Conservation (phyloP, 202 grass and related monocot species). For the Zoysia matrella region DNA sequence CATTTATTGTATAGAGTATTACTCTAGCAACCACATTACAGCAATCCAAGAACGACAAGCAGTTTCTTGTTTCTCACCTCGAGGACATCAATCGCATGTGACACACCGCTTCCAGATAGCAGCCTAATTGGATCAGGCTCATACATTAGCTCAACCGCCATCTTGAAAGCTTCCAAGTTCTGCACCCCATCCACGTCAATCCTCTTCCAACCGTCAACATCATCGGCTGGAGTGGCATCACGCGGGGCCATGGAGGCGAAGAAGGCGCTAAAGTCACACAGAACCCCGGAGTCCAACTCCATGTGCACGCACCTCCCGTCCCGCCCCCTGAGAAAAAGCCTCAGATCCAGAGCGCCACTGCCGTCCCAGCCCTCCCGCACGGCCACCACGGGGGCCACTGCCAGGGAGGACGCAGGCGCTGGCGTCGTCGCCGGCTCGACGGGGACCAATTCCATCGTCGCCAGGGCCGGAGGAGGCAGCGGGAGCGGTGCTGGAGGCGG, state of each 20-base stretch:
- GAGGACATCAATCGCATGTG: constrained; percentile 62
- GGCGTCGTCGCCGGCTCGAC: background rate
- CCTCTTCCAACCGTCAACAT: constrained; percentile 19
- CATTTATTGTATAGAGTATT: background rate
- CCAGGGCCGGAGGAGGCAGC: background rate
- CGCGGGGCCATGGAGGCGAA: constrained; percentile 42
- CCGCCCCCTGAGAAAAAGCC: constrained; percentile 55
- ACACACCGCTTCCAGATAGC: constrained; percentile 53
- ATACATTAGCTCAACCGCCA: constrained; percentile 65
- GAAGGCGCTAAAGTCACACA: constrained; percentile 62
- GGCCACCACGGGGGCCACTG: background rate
- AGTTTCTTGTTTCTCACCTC: constrained; percentile 48
- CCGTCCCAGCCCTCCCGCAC: constrained; percentile 6
- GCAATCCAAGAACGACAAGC: background rate
- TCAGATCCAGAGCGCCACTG: constrained; percentile 58
- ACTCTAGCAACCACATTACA: background rate
- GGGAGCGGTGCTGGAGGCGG: constrained; percentile 28
- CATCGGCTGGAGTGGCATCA: background rate
- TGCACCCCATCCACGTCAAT: constrained; percentile 57
- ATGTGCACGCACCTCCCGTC: constrained; percentile 63
- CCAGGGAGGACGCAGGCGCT: background rate
- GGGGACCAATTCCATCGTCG: background rate
- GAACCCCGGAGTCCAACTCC: constrained; percentile 61
- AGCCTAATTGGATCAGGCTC: constrained; percentile 46
- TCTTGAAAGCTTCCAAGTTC: constrained; percentile 62